Conservation (phyloP, 257 asterid genomes). For the Rehmannia glutinosa region DNA sequence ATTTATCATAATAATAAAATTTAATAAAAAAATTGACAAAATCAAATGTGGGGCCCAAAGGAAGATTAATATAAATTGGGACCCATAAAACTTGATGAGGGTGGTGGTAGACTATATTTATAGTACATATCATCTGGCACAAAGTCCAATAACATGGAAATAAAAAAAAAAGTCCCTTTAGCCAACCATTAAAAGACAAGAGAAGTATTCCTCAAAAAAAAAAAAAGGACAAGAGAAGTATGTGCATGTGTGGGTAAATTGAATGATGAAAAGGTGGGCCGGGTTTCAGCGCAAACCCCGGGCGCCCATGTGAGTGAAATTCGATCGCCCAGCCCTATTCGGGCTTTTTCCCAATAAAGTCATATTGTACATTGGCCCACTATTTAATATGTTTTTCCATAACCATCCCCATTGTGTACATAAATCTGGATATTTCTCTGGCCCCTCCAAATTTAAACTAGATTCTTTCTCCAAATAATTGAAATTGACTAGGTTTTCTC, state of each 20-base stretch:
- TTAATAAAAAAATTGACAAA: too few species aligned
- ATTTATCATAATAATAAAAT: too few species aligned
- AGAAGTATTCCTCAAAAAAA: too few species aligned
- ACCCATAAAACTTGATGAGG: slow-evolving; percentile 31
- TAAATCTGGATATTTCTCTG: background rate
- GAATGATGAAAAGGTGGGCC: slow-evolving; percentile 38
- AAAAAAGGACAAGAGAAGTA: too few species aligned
- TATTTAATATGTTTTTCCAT: background rate
- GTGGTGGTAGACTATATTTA: too few species aligned
- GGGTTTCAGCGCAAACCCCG: slow-evolving; percentile 78
- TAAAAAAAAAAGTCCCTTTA: background rate
- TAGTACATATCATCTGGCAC: slow-evolving; percentile 26
- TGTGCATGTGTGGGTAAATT: slow-evolving; percentile 30
- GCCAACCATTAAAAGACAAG: slow-evolving; percentile 4
- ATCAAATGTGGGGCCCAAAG: background rate
- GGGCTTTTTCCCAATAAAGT: slow-evolving; percentile 54
- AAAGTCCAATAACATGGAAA: slow-evolving; percentile 11
- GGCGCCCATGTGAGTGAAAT: slow-evolving; percentile 96
- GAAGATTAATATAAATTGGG: background rate
- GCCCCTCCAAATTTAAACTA: background rate
- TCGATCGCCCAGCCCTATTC: slow-evolving; percentile 69
- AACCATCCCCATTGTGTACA: slow-evolving; percentile 7
- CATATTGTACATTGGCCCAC: slow-evolving; percentile 12
- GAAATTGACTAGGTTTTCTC: background rate
- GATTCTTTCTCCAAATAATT: background rate